Percentiles rank a stretch among this genome's conserved stretches.
Evolutionary conservation across 2,329 filamentous ascomycete genomes (phyloP).

Genomic region (Nemania abortiva): DNA sequence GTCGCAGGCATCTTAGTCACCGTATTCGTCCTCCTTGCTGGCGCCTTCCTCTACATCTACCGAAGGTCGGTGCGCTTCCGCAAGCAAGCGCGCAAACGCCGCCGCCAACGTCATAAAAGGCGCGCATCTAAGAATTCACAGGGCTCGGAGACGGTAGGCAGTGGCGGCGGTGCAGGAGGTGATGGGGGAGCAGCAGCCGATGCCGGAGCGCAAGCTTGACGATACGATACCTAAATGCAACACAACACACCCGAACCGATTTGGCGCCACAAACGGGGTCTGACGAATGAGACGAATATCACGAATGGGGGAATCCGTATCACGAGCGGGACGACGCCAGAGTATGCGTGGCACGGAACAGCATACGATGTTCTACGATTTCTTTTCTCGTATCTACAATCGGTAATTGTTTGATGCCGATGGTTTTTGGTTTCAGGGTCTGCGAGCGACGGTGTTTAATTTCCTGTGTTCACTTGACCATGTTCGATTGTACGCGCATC

Average conservation of each 20-base stretch:
- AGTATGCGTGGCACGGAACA: slow-evolving; percentile 2
- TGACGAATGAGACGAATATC: not conserved
- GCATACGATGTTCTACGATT: slow-evolving; percentile 14
- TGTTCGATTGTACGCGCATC: slow-evolving; percentile 3
- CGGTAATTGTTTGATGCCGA: slow-evolving; percentile 4
- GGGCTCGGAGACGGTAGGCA: slow-evolving; percentile 22
- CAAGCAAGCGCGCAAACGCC: slow-evolving; percentile 27
- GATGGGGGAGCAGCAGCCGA: slow-evolving; percentile 18
- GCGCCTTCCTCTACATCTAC: slow-evolving; percentile 37
- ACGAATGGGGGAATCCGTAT: not conserved
- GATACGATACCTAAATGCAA: not conserved
- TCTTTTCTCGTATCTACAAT: not conserved
- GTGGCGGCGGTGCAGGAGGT: slow-evolving; percentile 12
- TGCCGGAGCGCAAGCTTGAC: slow-evolving; percentile 21
- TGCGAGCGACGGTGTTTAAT: slow-evolving; percentile 7
- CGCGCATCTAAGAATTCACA: slow-evolving; percentile 37
- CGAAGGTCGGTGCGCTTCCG: slow-evolving; percentile 32
- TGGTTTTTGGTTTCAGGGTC: not conserved
- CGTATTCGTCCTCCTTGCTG: slow-evolving; percentile 33
- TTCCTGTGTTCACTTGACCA: slow-evolving; percentile 1
- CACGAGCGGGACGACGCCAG: slow-evolving; percentile 2
- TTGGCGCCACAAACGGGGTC: not conserved
- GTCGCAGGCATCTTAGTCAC: slow-evolving; percentile 39
- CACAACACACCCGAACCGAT: not conserved
- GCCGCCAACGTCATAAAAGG: slow-evolving; percentile 31